Base-by-base conservation (phyloP, 2,329 filamentous ascomycete species). In the Aschersonia sp. region DNA sequence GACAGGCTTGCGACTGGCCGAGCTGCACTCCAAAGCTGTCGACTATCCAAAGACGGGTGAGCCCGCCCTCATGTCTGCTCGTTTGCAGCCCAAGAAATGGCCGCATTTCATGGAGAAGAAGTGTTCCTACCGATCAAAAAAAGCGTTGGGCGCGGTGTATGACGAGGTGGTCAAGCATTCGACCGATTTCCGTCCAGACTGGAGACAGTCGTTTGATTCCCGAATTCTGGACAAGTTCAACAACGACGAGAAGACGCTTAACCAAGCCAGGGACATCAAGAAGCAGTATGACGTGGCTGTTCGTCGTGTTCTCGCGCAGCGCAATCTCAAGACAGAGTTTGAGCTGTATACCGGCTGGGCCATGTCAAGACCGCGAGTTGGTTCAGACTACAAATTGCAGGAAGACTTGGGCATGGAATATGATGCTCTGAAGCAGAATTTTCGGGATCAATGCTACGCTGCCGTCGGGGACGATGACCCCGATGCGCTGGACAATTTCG, bases 31-130 rank as follows among this genome's bases (percentile, higher is more conserved):
- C 0, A 79, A 81, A 55, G 90, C 92, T 0, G 92, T 98, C 1
- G 92, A 98, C 61, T 98, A 92, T 59, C 81, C 86, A 43, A 98
- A 98, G 66, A 90, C 87, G 1, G 92, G 92, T 0, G 73, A 83
- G 8, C 77, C 84, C 0, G 90, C 89, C 0, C 66, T 73, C 22
- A 83, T 94, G 69, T 68, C 70, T 6, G 65, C 67, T 40, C 66
- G 72, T 0, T 67, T 92, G 4, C 68, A 70, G n/a, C 80, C 84
- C 0, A 68, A 56, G 5, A 66, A 56, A 47, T 94, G 79, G 76
- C 92, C 88, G 0, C 90, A 95, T 61, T 97, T 90, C 59, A 90
- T 94, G 81, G 83, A 88, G 59, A 87, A 81, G 58, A 59, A 52
- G 30, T 72, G 67, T 11, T 69, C 69, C 0, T 94, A 95, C 56